These are phyloP conservation scores for Ananas comosus DNA, from an alignment of 176 grass and related monocot species.

Conservation along the genomic window DNA sequence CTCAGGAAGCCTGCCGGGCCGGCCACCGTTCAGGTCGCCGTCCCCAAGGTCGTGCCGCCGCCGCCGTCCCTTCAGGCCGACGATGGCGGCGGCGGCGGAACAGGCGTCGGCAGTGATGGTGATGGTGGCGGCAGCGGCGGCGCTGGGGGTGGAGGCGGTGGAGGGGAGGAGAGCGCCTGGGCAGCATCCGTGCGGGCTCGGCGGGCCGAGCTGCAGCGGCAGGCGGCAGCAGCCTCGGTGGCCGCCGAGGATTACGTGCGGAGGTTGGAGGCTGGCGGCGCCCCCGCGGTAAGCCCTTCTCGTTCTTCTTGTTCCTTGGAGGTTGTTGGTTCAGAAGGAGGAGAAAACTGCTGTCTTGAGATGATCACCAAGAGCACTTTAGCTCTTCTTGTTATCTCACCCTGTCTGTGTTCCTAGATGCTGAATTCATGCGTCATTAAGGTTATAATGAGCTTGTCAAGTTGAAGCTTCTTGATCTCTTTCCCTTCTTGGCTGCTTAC, in stretches of 20 bases:
- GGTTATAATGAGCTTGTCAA: no score
- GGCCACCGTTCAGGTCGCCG: constrained; percentile 54
- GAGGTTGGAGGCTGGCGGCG: constrained; percentile 36
- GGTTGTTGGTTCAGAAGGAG: background rate
- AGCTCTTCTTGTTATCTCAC: no score
- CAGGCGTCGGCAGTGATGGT: background rate
- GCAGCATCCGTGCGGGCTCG: constrained; percentile 13
- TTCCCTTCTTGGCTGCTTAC: no score
- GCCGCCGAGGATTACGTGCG: constrained; percentile 49
- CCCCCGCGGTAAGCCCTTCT: constrained; percentile 34
- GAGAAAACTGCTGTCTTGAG: background rate
- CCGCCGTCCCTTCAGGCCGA: background rate
- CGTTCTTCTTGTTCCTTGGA: background rate
- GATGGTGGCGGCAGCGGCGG: background rate
- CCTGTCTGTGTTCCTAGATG: no score
- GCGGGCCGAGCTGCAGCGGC: constrained; percentile 42
- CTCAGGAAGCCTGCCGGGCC: constrained; percentile 11
- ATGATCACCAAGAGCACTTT: no score
- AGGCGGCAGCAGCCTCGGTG: constrained; percentile 34
- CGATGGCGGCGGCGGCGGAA: background rate
- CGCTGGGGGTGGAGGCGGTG: background rate
- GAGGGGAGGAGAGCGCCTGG: background rate
- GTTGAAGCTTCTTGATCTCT: no score
- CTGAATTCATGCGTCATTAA: no score
- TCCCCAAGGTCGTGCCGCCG: constrained; percentile 35